phyloP scores from a whole-genome alignment of 106 monocot species.

The Allium fistulosum region DNA sequence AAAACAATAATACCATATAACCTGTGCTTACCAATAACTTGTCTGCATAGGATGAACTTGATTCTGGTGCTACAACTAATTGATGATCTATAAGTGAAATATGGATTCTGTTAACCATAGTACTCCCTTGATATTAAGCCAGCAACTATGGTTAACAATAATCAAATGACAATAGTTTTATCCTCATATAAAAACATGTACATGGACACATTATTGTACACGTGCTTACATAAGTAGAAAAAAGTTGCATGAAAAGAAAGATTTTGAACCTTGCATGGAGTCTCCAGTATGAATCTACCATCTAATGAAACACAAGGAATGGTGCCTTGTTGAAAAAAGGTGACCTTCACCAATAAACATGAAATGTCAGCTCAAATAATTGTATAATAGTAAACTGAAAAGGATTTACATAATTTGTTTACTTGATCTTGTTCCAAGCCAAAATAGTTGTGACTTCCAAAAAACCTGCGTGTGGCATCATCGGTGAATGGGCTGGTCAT shows the following conservation, averaged over 20 bases:
- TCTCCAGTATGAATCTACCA: conserved; percentile 96
- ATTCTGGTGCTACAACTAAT: too few relatives aligned
- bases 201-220: too few relatives aligned
- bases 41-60: too few relatives aligned
- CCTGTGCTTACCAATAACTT: too few relatives aligned
- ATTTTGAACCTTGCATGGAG: conserved; percentile 57
- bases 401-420: conserved; percentile 5
- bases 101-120: too few relatives aligned
- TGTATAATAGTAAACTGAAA: conserved; percentile 1
- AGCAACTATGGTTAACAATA: too few relatives aligned
- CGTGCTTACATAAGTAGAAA: too few relatives aligned
- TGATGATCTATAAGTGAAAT: too few relatives aligned
- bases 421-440: conserved; percentile 92
- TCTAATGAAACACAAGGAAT: conserved; percentile 87
- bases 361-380: conserved; percentile 4
- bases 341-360: conserved; percentile 45
- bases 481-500: conserved; percentile 99
- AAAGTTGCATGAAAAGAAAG: not conserved
- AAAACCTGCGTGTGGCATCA: conserved; percentile 80
- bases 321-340: conserved; percentile 99
- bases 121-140: too few relatives aligned
- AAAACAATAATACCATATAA: too few relatives aligned
- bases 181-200: too few relatives aligned
- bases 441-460: conserved; percentile 91
- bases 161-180: too few relatives aligned